Percentiles rank a stretch among this genome's conserved stretches.
These are phyloP conservation scores for Liquidambar formosana DNA, from an alignment of 164 flowering plant species.

Conservation along the genomic window DNA sequence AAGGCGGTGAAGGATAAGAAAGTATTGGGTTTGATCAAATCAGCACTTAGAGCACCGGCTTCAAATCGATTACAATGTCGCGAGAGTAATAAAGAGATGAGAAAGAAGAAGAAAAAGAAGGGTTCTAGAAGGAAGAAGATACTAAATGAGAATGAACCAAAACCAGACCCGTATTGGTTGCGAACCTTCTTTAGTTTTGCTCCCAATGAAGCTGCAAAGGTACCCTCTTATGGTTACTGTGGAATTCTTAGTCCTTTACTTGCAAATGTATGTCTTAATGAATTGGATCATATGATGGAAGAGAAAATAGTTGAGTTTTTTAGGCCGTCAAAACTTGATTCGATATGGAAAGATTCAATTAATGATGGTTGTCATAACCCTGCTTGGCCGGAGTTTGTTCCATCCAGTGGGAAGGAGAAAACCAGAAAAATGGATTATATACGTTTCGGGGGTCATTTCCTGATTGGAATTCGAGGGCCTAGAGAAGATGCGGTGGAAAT, in stretches of 20 bases:
- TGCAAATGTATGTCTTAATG: slow-evolving; percentile 79
- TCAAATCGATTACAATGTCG: background rate
- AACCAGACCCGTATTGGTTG: slow-evolving; percentile 98
- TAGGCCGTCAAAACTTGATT: slow-evolving; percentile 64
- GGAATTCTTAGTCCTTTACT: slow-evolving; percentile 92
- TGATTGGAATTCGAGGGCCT: slow-evolving; percentile 90
- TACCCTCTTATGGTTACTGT: slow-evolving; percentile 80
- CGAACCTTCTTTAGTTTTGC: slow-evolving; percentile 83
- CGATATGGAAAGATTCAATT: slow-evolving; percentile 76
- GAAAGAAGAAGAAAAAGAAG: slow-evolving; percentile 49
- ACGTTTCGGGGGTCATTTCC: slow-evolving; percentile 82
- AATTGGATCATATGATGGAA: slow-evolving; percentile 82
- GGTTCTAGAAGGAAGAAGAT: slow-evolving; percentile 51
- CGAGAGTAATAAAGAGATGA: slow-evolving; percentile 18
- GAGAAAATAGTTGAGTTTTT: slow-evolving; percentile 67
- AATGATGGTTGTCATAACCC: slow-evolving; percentile 85
- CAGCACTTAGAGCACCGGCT: slow-evolving; percentile 37
- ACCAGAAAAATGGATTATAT: slow-evolving; percentile 91
- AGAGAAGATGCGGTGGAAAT: slow-evolving; percentile 78
- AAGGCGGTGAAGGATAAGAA: slow-evolving; percentile 75
- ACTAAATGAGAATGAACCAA: slow-evolving; percentile 75
- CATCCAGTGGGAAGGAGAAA: slow-evolving; percentile 76
- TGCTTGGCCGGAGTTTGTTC: slow-evolving; percentile 98
- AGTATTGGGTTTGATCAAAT: slow-evolving; percentile 63
- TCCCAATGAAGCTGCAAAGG: slow-evolving; percentile 81